phyloP scores from a whole-genome alignment of 1,139 yeast species.

The Saccharomyces pastorianus region DNA sequence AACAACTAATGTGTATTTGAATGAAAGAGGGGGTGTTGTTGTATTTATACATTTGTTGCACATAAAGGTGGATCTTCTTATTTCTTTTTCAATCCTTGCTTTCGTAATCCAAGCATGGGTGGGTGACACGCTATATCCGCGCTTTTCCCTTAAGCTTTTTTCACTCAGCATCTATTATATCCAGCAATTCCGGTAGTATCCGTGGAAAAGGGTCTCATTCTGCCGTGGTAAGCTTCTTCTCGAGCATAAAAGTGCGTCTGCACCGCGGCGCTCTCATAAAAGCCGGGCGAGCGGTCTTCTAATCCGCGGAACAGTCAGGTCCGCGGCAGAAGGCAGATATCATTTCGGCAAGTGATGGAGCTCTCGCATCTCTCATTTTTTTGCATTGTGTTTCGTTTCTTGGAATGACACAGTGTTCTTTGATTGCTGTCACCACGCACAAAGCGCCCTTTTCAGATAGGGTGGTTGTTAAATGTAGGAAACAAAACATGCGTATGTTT shows the following conservation, averaged over 20 bases:
- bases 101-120: background rate
- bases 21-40: background rate
- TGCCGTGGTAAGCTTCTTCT: background rate
- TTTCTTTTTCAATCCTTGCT: background rate
- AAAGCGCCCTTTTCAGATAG: no score
- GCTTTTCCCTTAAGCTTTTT: background rate
- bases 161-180: background rate
- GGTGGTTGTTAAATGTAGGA: background rate
- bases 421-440: background rate
- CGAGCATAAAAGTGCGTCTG: background rate
- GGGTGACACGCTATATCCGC: background rate
- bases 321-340: background rate
- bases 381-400: background rate
- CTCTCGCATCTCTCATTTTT: background rate
- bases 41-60: background rate
- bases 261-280: conserved; percentile 1
- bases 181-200: background rate
- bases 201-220: background rate
- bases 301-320: background rate
- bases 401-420: background rate
- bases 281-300: background rate
- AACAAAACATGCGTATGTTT: background rate
- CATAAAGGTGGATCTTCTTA: background rate
- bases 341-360: background rate
- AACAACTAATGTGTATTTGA: no score